Evolutionary conservation across 805 yeast species (phyloP).

Genomic region (Teunomyces gatunensis): DNA sequence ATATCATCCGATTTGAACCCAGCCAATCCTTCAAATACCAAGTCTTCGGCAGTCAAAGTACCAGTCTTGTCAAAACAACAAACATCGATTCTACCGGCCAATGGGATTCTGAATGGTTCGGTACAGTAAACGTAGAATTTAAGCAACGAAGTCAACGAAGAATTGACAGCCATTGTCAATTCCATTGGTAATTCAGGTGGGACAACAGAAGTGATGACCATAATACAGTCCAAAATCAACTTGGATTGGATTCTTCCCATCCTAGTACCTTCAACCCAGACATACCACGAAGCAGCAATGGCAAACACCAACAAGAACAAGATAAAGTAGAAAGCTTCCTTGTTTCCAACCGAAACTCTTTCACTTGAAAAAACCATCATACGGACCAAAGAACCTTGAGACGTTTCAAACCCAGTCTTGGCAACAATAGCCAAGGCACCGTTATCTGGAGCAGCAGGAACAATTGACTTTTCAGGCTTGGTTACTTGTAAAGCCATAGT

Average conservation of each 20-base stretch:
- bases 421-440: slow-evolving; percentile 91
- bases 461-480: slow-evolving; percentile 48
- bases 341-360: slow-evolving; percentile 92
- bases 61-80: slow-evolving; percentile 99
- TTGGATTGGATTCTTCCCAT: slow-evolving; percentile 95
- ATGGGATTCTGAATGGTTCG: slow-evolving; percentile 96
- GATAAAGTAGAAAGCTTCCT: slow-evolving; percentile 90
- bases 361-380: slow-evolving; percentile 97
- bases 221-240: slow-evolving; percentile 89
- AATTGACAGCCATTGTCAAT: slow-evolving; percentile 95
- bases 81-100: slow-evolving; percentile 96
- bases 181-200: slow-evolving; percentile 99
- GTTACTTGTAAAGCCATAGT: slow-evolving; percentile 93
- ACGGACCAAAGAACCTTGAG: slow-evolving; percentile 96
- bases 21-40: slow-evolving; percentile 94
- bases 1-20: slow-evolving; percentile 60
- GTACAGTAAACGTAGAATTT: slow-evolving; percentile 93
- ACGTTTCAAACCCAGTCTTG: slow-evolving; percentile 97
- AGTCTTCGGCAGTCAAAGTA: slow-evolving; percentile 94
- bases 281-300: slow-evolving; percentile 93
- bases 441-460: slow-evolving; percentile 76
- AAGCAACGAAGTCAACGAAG: slow-evolving; percentile 81
- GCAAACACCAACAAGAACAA: slow-evolving; percentile 88
- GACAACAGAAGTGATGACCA: slow-evolving; percentile 94
- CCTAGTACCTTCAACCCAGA: slow-evolving; percentile 95